Conservation (phyloP, 768 basidiomycete species). For the Mycena sanguinolenta region DNA sequence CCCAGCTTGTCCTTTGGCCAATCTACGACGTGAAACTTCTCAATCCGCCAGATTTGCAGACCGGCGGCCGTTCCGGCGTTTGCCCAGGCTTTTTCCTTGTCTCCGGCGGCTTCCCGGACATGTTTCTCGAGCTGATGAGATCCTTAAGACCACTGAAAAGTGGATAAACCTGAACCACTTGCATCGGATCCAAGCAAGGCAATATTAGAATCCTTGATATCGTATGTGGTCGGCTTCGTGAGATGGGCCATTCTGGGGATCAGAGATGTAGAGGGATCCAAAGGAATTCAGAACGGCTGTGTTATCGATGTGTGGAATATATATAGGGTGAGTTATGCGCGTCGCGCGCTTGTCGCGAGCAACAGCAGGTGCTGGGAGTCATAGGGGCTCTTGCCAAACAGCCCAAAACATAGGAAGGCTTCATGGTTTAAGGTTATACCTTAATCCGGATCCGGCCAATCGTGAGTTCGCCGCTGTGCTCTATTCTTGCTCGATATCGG, state of each 20-base stretch:
- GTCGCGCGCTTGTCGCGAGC: neutral
- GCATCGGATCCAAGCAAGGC: conserved; percentile 75
- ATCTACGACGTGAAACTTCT: conserved; percentile 65
- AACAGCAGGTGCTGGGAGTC: conserved; percentile 20
- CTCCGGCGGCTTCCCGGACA: conserved; percentile 66
- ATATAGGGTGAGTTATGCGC: too few species aligned
- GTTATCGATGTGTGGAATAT: too few species aligned
- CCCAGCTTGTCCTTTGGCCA: conserved; percentile 68
- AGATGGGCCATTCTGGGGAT: conserved; percentile 55
- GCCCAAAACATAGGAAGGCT: too few species aligned
- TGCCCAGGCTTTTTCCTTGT: conserved; percentile 66
- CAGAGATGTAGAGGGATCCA: neutral
- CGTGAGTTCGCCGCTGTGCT: too few species aligned
- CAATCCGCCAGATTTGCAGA: conserved; percentile 70
- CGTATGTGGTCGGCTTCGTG: conserved; percentile 63
- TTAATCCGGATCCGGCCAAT: too few species aligned
- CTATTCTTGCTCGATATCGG: too few species aligned
- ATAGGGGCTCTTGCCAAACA: conserved; percentile 11
- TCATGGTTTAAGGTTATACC: too few species aligned
- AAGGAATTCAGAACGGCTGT: too few species aligned
- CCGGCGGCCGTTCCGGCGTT: conserved; percentile 58
- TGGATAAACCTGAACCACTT: conserved; percentile 39
- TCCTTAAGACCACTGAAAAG: neutral
- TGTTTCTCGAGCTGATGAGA: conserved; percentile 65
- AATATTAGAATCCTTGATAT: conserved; percentile 75